Conservation (phyloP, 2,329 filamentous ascomycete species). For the Colletotrichum phormii region DNA sequence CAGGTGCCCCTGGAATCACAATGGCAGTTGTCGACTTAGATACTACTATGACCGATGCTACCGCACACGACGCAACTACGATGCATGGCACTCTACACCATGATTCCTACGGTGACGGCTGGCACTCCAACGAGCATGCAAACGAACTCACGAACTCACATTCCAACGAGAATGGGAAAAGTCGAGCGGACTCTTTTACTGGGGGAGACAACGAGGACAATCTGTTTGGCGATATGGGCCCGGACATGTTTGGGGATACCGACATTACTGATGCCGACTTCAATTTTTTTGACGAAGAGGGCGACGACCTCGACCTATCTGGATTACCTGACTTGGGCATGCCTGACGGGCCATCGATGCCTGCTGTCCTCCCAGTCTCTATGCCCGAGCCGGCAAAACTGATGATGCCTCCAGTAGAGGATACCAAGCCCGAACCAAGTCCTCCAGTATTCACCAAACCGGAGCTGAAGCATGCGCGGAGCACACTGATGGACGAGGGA, state of each 20-base stretch:
- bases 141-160: background rate
- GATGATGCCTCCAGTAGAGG: conserved; percentile 29
- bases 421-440: conserved; percentile 29
- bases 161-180: conserved; percentile 46
- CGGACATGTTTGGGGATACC: conserved; percentile 78
- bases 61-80: conserved; percentile 43
- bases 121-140: conserved; percentile 52
- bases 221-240: conserved; percentile 76
- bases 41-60: conserved; percentile 38
- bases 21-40: conserved; percentile 50
- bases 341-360: conserved; percentile 15
- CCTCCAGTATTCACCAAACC: conserved; percentile 65
- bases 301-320: conserved; percentile 53
- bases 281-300: conserved; percentile 81
- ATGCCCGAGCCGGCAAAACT: conserved; percentile 37
- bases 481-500: conserved; percentile 59
- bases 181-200: conserved; percentile 54
- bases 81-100: conserved; percentile 40
- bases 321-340: conserved; percentile 45
- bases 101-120: conserved; percentile 50
- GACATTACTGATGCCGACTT: conserved; percentile 87
- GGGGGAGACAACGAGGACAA: conserved; percentile 66
- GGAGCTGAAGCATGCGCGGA: conserved; percentile 68
- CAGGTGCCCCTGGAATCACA: conserved; percentile 55
- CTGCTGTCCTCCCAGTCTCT: conserved; percentile 3